Percentiles rank a stretch among this genome's conserved stretches.
These are phyloP conservation scores for Malassezia arunalokei DNA, from an alignment of 1,284 basidiomycete genomes.

Conservation along the genomic window DNA sequence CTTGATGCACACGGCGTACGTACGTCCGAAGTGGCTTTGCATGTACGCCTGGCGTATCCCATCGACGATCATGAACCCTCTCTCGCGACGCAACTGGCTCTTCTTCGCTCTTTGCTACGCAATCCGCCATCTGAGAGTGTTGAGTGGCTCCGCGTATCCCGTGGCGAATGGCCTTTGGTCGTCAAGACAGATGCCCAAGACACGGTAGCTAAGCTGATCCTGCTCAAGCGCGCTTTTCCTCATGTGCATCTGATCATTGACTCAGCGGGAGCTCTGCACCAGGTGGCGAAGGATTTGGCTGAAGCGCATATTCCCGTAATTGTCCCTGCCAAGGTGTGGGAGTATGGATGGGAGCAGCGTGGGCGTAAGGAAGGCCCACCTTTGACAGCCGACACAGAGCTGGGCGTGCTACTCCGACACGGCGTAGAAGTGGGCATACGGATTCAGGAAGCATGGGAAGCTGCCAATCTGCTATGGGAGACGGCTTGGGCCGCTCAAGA, in stretches of 20 bases:
- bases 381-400: constrained; percentile 56
- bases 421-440: constrained; percentile 66
- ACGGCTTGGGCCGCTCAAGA: constrained; percentile 23
- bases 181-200: constrained; percentile 61
- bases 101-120: constrained; percentile 56
- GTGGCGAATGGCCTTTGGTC: constrained; percentile 57
- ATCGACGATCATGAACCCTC: constrained; percentile 44
- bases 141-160: constrained; percentile 44
- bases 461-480: constrained; percentile 58
- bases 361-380: constrained; percentile 65
- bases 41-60: constrained; percentile 54
- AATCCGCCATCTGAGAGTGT: constrained; percentile 47
- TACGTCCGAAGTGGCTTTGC: constrained; percentile 59
- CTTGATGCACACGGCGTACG: constrained; percentile 59
- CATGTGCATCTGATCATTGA: constrained; percentile 54
- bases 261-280: constrained; percentile 65
- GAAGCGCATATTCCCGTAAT: constrained; percentile 61
- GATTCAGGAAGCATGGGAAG: constrained; percentile 54
- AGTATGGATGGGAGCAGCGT: constrained; percentile 58
- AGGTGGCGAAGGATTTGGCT: constrained; percentile 56
- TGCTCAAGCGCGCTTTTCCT: constrained; percentile 62
- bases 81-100: constrained; percentile 60
- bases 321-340: constrained; percentile 56
- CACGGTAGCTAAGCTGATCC: constrained; percentile 61
- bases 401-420: constrained; percentile 56